Evolutionary conservation across 805 yeast genomes (phyloP), one percentile per base, ranked within the genome.

Genomic region (Candida ficus): DNA sequence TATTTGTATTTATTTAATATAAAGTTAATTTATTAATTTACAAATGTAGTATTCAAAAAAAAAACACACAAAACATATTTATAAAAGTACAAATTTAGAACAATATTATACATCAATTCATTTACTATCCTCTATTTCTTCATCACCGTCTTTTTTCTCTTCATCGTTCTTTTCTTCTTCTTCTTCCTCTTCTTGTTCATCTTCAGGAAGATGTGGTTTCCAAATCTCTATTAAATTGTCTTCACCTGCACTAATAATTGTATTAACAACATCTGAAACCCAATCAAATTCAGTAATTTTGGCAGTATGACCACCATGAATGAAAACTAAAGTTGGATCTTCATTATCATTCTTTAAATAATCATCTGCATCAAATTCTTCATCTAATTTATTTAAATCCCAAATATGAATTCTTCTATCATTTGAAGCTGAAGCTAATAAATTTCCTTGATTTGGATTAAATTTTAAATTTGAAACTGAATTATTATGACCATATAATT

Each of bases 231-330:
- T 63, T 44, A 86, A 68, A 33, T 73, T 76, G 58, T 88, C 96
- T 53, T 83, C 93, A 1, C 85, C 87, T 38, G 79, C 79, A 40
- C 84, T 75, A 7, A 81, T 80, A 26, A 78, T 59, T 2, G 84
- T 68, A 62, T 80, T 73, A 20, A 70, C 68, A 35, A 81, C 61
- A 9, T 56, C 60, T 2, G 87, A 85, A 53, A 83, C 81, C 73
- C 90, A 76, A 42, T 73, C 78, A 35, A 82, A 65, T 48, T 81
- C 91, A 41, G 78, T 70, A 33, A 88, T 70, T 39, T 79, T 70
- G 35, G 75, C 76, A 3, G 89, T 77, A 62, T 88, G 96, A 11
- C 96, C 96, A 13, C 95, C 95, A 60, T 89, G 95, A 53, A 86
- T 74, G 56, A 86, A 88, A 19, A 64, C 62, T 42, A 88, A 70